Conservation (phyloP, 306 rosid genomes). For the Cucumis melo region DNA sequence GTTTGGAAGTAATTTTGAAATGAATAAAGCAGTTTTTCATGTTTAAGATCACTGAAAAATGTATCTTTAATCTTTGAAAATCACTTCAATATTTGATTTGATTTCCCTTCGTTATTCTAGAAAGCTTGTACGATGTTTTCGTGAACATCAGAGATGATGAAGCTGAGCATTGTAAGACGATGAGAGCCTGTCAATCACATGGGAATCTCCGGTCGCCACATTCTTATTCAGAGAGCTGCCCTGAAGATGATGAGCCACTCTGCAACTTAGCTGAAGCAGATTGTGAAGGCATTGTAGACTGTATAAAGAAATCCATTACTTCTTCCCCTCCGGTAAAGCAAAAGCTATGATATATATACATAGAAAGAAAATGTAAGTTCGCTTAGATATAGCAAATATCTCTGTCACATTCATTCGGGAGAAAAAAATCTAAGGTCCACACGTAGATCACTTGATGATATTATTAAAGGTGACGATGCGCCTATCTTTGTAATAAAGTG, state of each 20-base stretch:
- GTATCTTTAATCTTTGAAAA: too few relatives aligned
- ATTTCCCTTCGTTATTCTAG: conserved; percentile 7
- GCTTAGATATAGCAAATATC: neutral
- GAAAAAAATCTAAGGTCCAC: neutral
- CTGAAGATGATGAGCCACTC: conserved; percentile 26
- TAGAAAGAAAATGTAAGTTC: neutral
- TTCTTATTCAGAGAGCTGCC: conserved; percentile 31
- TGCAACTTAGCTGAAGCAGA: conserved; percentile 24
- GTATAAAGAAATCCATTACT: conserved; percentile 58
- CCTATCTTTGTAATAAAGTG: neutral
- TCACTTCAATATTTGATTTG: too few relatives aligned
- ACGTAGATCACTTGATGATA: neutral
- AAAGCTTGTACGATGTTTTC: conserved; percentile 77
- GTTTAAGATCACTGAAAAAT: too few relatives aligned
- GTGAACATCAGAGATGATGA: conserved; percentile 88
- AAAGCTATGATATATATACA: neutral
- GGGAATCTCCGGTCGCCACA: conserved; percentile 93
- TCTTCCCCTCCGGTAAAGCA: conserved; percentile 25
- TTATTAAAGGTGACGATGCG: neutral
- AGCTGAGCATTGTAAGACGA: conserved; percentile 95
- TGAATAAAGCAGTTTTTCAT: too few relatives aligned
- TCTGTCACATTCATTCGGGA: neutral
- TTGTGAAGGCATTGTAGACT: conserved; percentile 81
- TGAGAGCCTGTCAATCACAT: conserved; percentile 85
- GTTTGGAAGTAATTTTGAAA: too few relatives aligned